Evolutionary conservation across 805 yeast genomes (phyloP), one percentile per base, ranked within the genome.

Genomic region (Saturnispora ahearnii): DNA sequence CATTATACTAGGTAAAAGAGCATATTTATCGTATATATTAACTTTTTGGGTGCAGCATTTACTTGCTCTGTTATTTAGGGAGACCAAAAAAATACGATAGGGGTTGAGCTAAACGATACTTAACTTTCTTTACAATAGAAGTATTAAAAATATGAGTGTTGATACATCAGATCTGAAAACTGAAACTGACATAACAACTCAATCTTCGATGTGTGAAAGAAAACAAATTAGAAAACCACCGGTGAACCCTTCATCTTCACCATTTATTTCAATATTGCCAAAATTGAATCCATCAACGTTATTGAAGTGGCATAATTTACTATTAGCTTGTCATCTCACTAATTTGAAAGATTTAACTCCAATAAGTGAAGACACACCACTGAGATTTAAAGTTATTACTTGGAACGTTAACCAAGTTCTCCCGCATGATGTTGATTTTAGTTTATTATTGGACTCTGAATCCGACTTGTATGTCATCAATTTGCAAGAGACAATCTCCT

Each of bases 401-500:
- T 73, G 77, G 77, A 73, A 73, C 48, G 53, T 73, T 21, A 62
- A 62, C 51, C 69, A 48, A 28, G 44, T 50, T 41, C 51, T 43
- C n/a, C 58, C 59, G 2, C 52, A 53, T 29, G 34, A 41, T 18
- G 15, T 41, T 28, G 44, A 47, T 15, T 34, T 47, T 18, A 11
- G 29, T 8, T 22, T 32, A 5, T 7, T 31, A 3, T 47, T 47
- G 9, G n/a, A 47, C 11, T 29, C 45, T 4, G 26, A 24, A 10
- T 33, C 21, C 11, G 75, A 72, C 53, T 41, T 77, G 1, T 69
- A 71, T 48, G 63, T 74, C 5, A 53, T 77, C 5, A 71, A 72
- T 6, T 63, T 77, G 41, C 82, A 77, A 56, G 82, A 77, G 55
- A 70, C 78, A 0, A 67, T 77, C 3, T 73, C 79, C 3, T 60